phyloP scores from a whole-genome alignment of 2,329 filamentous ascomycete genomes.

The Aspergillus melleus region DNA sequence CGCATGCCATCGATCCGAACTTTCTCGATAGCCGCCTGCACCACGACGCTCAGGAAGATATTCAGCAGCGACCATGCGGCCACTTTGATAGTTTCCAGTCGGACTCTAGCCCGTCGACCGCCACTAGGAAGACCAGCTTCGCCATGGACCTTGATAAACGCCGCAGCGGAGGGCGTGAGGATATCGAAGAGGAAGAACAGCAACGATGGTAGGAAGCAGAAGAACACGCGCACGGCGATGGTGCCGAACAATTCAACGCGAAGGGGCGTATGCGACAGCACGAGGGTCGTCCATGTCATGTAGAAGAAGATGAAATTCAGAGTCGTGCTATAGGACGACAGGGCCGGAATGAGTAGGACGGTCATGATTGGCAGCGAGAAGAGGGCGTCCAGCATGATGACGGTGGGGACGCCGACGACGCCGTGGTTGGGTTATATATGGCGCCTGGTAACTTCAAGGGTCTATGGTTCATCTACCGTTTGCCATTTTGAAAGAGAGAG shows the following conservation, averaged over 20 bases:
- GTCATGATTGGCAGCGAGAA: constrained; percentile 32
- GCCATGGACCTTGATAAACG: constrained; percentile 68
- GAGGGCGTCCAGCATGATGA: constrained; percentile 54
- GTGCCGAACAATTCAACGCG: constrained; percentile 74
- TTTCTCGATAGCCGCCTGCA: constrained; percentile 59
- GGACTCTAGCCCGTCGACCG: constrained; percentile 38
- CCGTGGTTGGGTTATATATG: background rate
- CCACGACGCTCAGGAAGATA: constrained; percentile 51
- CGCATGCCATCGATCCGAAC: constrained; percentile 49
- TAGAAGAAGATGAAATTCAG: constrained; percentile 88
- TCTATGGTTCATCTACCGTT: background rate
- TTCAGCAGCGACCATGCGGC: constrained; percentile 58
- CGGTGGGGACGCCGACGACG: background rate
- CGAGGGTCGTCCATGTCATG: constrained; percentile 82
- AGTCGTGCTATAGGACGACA: constrained; percentile 72
- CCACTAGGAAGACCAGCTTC: constrained; percentile 49
- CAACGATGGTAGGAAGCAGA: constrained; percentile 73
- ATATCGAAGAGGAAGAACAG: constrained; percentile 73
- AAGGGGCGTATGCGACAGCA: constrained; percentile 73
- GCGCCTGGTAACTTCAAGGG: background rate
- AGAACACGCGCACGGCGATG: constrained; percentile 63
- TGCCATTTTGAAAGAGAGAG: background rate
- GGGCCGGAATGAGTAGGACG: constrained; percentile 28
- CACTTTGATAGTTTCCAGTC: constrained; percentile 50
- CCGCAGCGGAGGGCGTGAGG: constrained; percentile 66